Evolutionary conservation across 2,329 filamentous ascomycete species (phyloP).

Genomic region (Magnaporthales sp.): DNA sequence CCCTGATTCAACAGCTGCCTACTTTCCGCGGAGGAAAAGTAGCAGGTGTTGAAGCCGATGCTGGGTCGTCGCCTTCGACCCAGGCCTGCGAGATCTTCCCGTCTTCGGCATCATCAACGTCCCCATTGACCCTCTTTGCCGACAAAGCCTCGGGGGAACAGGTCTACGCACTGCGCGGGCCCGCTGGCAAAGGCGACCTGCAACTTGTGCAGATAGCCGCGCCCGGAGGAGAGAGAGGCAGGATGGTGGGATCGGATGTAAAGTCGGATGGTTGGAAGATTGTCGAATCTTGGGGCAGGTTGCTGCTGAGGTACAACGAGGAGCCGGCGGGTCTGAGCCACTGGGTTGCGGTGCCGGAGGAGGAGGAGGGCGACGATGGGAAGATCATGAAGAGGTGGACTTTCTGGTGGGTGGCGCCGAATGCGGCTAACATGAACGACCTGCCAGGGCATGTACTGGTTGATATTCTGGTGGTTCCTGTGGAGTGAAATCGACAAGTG

Average conservation of each 20-base stretch:
- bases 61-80: neutral
- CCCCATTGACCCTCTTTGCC: neutral
- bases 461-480: neutral
- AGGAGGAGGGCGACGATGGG: neutral
- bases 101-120: neutral
- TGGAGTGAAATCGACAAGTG: neutral
- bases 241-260: neutral
- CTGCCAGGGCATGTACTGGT: neutral
- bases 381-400: neutral
- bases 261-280: neutral
- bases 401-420: neutral
- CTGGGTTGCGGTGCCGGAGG: neutral
- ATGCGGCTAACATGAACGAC: neutral
- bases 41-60: neutral
- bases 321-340: neutral
- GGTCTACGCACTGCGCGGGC: neutral
- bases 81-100: neutral
- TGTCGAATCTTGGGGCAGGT: neutral
- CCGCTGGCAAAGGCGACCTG: neutral
- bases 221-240: neutral
- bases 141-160: neutral
- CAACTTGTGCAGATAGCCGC: neutral
- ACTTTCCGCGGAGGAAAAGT: neutral
- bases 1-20: neutral
- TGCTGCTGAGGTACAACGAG: neutral